Base-by-base conservation (phyloP, 768 basidiomycete species). In the Steccherinum ochraceum region DNA sequence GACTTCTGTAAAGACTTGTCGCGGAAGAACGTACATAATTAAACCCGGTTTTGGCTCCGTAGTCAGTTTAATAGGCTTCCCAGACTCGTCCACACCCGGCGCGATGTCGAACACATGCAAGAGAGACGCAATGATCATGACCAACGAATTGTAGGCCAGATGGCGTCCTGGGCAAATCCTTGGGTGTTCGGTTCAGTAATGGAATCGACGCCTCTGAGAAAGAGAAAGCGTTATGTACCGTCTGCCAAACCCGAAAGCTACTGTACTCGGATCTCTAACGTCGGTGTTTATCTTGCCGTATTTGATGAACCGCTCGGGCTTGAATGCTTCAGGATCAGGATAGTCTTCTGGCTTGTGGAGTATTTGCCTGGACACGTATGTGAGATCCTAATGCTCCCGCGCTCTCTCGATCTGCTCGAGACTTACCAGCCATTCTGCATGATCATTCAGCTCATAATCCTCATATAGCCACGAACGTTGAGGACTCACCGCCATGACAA, bases 261-360 rank as follows among this genome's bases (percentile, higher is more conserved):
- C 40, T 12, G 11, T 27, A 4, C 16, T 21, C 21, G 49, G 49
- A 23, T 50, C 40, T 4, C 3, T 10, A 4, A 42, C 49, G n/a
- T 26, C 40, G 4, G 20, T 30, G 20, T 50, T 23, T 5, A 50
- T 20, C n/a, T 10, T n/a, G 21, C 49, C 40, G 16, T 50, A 50
- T 25, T 54, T 56, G 27, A 80, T 52, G 53, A 70, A 80, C 3
- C 81, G 72, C 20, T 77, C 75, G 0, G 81, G 82, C 24, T 67
- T 65, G 61, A 83, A 83, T 1, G 52, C 50, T 41, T 72, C 61
- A 2, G 82, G 66, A 46, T 80, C 65, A 1, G 74, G 71, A 56
- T 71, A 84, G 12, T 75, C 60, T 1, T 51, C 58, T 49, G 79
- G 74, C 45, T 62, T 60, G n/a, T 57, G 59, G 42, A 55, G 47